Conservation (phyloP, 2,329 filamentous ascomycete species). For the Myriosclerotinia curreyana region DNA sequence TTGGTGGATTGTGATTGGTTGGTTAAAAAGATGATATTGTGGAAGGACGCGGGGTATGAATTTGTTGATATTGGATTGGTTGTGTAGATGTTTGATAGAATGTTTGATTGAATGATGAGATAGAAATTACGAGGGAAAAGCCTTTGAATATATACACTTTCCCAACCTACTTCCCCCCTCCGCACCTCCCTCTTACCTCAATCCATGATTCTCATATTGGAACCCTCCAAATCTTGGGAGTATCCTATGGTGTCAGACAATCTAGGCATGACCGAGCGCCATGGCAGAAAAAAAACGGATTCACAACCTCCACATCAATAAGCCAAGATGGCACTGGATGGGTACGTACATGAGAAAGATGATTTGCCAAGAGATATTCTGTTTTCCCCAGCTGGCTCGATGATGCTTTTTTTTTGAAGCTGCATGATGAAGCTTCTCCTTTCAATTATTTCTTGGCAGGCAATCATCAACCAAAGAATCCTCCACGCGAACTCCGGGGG, state of each 20-base stretch:
- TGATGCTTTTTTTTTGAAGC: not conserved
- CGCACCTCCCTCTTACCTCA: constrained; percentile 3
- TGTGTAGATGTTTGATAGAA: not conserved
- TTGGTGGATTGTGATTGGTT: constrained; percentile 13
- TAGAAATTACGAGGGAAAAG: constrained; percentile 5
- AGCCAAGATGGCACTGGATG: constrained; percentile 18
- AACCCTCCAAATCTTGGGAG: constrained; percentile 3
- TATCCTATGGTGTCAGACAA: constrained; percentile 18
- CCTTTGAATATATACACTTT: constrained; percentile 18
- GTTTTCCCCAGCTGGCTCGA: not conserved
- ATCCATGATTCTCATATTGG: constrained; percentile 2
- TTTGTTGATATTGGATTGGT: not conserved
- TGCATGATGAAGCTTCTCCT: not conserved
- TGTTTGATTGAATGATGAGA: constrained; percentile 16
- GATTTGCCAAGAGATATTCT: constrained; percentile 14
- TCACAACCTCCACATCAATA: constrained; percentile 15
- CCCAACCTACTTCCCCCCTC: not conserved
- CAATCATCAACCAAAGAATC: constrained; percentile 11
- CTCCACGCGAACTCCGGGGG: constrained; percentile 2
- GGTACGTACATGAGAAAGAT: constrained; percentile 12
- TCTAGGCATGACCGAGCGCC: constrained; percentile 13
- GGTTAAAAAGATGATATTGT: not conserved
- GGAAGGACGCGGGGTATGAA: constrained; percentile 1
- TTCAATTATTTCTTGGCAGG: not conserved
- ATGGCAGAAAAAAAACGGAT: constrained; percentile 5